Conservation (phyloP, 768 basidiomycete genomes). For the Lyophyllum shimeji region DNA sequence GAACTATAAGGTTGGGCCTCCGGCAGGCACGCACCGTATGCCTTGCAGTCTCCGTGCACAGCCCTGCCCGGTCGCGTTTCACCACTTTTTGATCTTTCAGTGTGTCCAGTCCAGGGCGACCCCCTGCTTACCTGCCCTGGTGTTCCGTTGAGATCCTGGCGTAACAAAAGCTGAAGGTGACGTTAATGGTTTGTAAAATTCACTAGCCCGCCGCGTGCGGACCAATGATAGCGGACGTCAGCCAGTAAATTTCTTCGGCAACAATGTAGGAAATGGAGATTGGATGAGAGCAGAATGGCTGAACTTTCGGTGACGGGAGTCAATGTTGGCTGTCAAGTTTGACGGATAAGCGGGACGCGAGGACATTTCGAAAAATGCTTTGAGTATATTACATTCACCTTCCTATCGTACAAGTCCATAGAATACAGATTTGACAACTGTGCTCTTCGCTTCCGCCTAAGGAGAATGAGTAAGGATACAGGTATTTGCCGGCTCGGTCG, state of each 20-base stretch:
- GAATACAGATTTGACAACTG: conserved; percentile 7
- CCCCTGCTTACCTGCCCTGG: conserved; percentile 6
- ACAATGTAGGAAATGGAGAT: background rate
- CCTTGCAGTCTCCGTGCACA: conserved; percentile 9
- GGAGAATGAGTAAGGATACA: background rate
- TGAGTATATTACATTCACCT: conserved; percentile 19
- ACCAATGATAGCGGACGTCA: background rate
- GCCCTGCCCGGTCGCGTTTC: conserved; percentile 14
- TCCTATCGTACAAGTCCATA: conserved; percentile 18
- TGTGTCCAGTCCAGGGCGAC: background rate
- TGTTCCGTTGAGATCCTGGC: conserved; percentile 8
- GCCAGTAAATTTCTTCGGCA: background rate
- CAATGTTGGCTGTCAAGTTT: conserved; percentile 11
- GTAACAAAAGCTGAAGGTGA: background rate
- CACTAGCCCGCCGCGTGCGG: background rate
- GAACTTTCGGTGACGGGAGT: background rate
- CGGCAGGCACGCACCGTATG: conserved; percentile 7
- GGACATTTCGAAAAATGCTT: conserved; percentile 4
- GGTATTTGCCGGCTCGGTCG: background rate
- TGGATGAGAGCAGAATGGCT: no score
- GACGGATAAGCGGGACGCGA: conserved; percentile 7
- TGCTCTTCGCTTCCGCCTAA: background rate
- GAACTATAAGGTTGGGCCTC: conserved; percentile 1
- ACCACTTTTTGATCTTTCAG: conserved; percentile 4
- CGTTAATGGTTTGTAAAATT: background rate